Conservation (phyloP, 345 rosid species). For the Aquilaria malaccensis region DNA sequence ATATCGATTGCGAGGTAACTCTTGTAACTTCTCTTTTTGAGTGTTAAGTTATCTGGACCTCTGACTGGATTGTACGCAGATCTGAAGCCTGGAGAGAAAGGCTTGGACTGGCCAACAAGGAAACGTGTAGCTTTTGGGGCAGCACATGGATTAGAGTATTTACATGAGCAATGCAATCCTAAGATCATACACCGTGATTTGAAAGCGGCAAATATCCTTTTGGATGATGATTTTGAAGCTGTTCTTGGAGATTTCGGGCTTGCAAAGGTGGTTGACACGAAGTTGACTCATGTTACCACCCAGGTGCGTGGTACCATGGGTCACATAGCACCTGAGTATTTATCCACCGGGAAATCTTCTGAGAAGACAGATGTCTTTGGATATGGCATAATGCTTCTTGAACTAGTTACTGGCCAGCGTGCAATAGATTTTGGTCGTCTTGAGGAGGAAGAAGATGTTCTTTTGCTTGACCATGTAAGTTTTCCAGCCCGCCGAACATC, state of each 20-base stretch:
- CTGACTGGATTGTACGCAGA: conserved; percentile 25
- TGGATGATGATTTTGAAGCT: conserved; percentile 73
- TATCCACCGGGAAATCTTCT: conserved; percentile 80
- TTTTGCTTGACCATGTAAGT: conserved; percentile 86
- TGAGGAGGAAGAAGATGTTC: conserved; percentile 89
- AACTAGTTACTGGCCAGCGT: conserved; percentile 87
- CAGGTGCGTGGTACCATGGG: conserved; percentile 93
- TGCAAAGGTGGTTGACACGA: conserved; percentile 60
- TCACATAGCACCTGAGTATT: conserved; percentile 88
- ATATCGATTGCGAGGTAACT: conserved; percentile 63
- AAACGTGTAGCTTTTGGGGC: conserved; percentile 72
- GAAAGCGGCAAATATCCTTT: conserved; percentile 83
- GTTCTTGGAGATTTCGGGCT: conserved; percentile 89
- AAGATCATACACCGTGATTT: conserved; percentile 89
- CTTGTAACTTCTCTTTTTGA: background rate
- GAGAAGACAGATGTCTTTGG: conserved; percentile 92
- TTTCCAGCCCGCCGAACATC: background rate
- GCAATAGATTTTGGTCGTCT: conserved; percentile 79
- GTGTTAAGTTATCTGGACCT: background rate
- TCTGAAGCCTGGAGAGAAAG: conserved; percentile 62
- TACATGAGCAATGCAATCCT: conserved; percentile 80
- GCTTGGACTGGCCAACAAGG: conserved; percentile 79
- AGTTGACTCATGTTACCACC: conserved; percentile 75
- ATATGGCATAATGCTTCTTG: conserved; percentile 83
- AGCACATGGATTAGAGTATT: conserved; percentile 82